A percentile compares a stretch with the other conserved stretches of the same genome.
phyloP scores from a whole-genome alignment of 225 moss, liverwort and hornwort genomes.

The Sphagnum tenellum region DNA sequence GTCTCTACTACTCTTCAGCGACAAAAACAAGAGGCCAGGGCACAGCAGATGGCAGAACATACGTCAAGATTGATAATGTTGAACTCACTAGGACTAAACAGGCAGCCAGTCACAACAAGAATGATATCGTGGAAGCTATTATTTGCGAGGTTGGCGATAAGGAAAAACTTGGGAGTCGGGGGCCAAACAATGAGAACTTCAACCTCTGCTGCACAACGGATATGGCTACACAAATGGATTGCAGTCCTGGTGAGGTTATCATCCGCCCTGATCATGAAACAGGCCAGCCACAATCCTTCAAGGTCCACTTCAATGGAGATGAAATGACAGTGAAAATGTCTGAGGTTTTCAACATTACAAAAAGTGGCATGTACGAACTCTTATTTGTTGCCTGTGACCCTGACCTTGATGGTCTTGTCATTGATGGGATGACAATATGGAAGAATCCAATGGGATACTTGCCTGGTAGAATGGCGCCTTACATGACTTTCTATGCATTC shows the following conservation, averaged over 20 bases:
- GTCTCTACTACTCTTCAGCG: constrained; percentile 48
- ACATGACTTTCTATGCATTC: constrained; percentile 67
- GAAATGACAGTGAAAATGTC: constrained; percentile 17
- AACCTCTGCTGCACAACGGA: constrained; percentile 65
- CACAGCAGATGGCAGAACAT: constrained; percentile 74
- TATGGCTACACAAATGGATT: constrained; percentile 43
- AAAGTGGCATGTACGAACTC: constrained; percentile 75
- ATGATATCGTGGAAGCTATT: constrained; percentile 74
- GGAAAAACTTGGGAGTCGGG: constrained; percentile 50
- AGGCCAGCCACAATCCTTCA: constrained; percentile 37
- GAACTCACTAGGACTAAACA: constrained; percentile 46
- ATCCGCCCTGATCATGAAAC: constrained; percentile 25
- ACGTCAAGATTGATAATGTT: constrained; percentile 48
- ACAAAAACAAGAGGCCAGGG: constrained; percentile 51
- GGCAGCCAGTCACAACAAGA: constrained; percentile 41
- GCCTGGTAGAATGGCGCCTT: constrained; percentile 92
- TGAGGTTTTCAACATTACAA: constrained; percentile 45
- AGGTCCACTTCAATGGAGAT: constrained; percentile 37
- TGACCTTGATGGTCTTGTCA: constrained; percentile 50
- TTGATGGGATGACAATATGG: constrained; percentile 71
- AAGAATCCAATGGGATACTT: constrained; percentile 91
- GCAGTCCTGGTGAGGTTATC: constrained; percentile 68
- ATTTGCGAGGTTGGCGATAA: constrained; percentile 76
- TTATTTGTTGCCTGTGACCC: constrained; percentile 70
- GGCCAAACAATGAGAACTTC: constrained; percentile 34